A percentile compares a stretch with the other conserved stretches of the same genome.
These are phyloP conservation scores for Saraca asoca DNA, from an alignment of 331 rosid genomes.

Conservation along the genomic window DNA sequence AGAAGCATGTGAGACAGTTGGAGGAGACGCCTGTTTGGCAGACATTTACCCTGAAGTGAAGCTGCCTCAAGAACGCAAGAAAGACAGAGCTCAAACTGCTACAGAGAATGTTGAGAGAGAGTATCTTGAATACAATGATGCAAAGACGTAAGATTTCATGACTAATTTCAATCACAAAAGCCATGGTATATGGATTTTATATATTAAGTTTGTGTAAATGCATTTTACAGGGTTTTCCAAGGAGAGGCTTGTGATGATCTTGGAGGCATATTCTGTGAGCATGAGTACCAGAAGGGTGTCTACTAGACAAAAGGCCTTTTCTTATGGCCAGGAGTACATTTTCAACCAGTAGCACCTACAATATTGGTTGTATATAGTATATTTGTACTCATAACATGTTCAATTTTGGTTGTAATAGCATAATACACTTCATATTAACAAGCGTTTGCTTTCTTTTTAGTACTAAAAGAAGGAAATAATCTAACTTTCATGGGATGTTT, in stretches of 20 bases:
- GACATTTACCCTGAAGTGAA: slow-evolving; percentile 76
- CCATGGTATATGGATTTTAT: too few relatives aligned
- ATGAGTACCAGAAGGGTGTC: slow-evolving; percentile 71
- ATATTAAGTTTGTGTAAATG: neutral
- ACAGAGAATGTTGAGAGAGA: slow-evolving; percentile 72
- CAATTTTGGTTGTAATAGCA: neutral
- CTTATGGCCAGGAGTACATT: neutral
- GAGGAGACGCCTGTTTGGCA: slow-evolving; percentile 83
- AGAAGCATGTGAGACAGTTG: slow-evolving; percentile 86
- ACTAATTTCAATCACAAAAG: too few relatives aligned
- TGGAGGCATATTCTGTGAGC: slow-evolving; percentile 89
- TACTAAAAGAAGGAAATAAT: too few relatives aligned
- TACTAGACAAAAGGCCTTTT: slow-evolving; percentile 34
- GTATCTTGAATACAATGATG: slow-evolving; percentile 62
- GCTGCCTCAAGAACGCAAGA: slow-evolving; percentile 51
- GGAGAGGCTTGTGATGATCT: slow-evolving; percentile 97
- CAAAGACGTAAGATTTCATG: slow-evolving; percentile 63
- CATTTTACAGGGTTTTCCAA: slow-evolving; percentile 65
- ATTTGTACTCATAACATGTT: neutral
- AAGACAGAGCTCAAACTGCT: slow-evolving; percentile 21
- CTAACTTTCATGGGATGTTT: too few relatives aligned
- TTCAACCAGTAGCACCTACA: slow-evolving; percentile 3
- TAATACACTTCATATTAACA: neutral
- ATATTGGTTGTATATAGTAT: slow-evolving; percentile 19
- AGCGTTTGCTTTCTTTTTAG: too few relatives aligned